A percentile compares a stretch with the other conserved stretches of the same genome.
These are phyloP conservation scores for Podila minutissima DNA, from an alignment of 192 early-diverging fungal species.

Conservation along the genomic window DNA sequence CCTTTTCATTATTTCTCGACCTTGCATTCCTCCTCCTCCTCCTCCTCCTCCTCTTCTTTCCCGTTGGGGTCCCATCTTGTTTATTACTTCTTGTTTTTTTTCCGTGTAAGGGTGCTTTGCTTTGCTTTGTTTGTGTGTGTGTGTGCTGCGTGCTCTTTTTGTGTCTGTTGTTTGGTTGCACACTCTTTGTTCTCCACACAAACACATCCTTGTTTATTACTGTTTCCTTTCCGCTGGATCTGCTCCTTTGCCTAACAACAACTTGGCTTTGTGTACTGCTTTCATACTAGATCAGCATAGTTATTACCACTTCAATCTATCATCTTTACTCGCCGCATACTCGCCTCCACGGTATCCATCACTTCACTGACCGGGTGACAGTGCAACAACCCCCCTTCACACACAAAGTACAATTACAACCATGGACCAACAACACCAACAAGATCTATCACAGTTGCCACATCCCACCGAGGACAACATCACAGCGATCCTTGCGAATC, in stretches of 20 bases:
- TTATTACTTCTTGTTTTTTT: too few relatives aligned
- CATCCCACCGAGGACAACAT: slow-evolving; percentile 50
- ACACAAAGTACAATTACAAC: background rate
- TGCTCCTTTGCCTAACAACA: background rate
- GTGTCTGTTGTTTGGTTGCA: background rate
- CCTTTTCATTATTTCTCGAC: too few relatives aligned
- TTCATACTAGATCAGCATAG: background rate
- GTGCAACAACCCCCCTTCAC: too few relatives aligned
- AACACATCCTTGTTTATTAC: too few relatives aligned
- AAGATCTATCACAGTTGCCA: slow-evolving; percentile 37
- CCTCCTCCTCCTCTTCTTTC: too few relatives aligned
- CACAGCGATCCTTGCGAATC: slow-evolving; percentile 56
- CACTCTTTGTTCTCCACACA: background rate
- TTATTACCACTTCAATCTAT: background rate
- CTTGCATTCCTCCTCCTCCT: too few relatives aligned
- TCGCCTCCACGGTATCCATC: background rate
- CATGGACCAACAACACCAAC: slow-evolving; percentile 29
- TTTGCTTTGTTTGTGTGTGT: too few relatives aligned
- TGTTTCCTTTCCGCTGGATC: background rate
- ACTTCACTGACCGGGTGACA: too few relatives aligned
- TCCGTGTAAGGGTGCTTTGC: too few relatives aligned
- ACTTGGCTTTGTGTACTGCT: background rate
- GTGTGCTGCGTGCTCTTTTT: too few relatives aligned
- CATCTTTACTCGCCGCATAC: background rate
- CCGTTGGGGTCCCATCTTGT: too few relatives aligned